phyloP scores from a whole-genome alignment of 495 filamentous ascomycete genomes.

The Xylaria scruposa region DNA sequence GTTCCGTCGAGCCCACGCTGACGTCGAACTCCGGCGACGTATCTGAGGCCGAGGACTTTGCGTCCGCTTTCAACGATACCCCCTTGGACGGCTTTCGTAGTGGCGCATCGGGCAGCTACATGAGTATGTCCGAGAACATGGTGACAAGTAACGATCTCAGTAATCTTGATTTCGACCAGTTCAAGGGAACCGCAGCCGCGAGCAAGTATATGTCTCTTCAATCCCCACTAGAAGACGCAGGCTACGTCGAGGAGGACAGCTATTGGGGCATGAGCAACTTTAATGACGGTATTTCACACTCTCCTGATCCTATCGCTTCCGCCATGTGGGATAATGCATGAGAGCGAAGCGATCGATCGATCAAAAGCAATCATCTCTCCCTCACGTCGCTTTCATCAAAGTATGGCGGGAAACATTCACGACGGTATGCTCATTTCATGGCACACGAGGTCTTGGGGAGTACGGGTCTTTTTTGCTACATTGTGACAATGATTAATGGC shows the following conservation, averaged over 20 bases:
- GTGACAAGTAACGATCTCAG: slow-evolving; percentile 61
- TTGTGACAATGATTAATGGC: slow-evolving; percentile 16
- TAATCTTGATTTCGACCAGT: slow-evolving; percentile 68
- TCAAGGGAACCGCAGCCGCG: slow-evolving; percentile 54
- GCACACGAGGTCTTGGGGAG: slow-evolving; percentile 9
- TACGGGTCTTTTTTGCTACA: slow-evolving; percentile 21
- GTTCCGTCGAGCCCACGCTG: slow-evolving; percentile 59
- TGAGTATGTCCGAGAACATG: slow-evolving; percentile 57
- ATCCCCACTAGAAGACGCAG: slow-evolving; percentile 44
- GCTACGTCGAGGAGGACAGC: slow-evolving; percentile 37
- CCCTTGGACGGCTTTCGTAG: slow-evolving; percentile 59
- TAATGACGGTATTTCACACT: slow-evolving; percentile 43
- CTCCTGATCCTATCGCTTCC: slow-evolving; percentile 39
- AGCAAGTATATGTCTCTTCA: slow-evolving; percentile 50
- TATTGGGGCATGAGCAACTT: slow-evolving; percentile 43
- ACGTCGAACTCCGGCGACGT: slow-evolving; percentile 79
- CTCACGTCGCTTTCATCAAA: slow-evolving; percentile 9
- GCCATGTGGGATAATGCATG: slow-evolving; percentile 36
- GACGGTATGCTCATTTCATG: slow-evolving; percentile 1
- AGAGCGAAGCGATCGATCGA: not conserved
- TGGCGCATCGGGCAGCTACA: slow-evolving; percentile 55
- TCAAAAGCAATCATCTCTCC: not conserved
- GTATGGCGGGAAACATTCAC: not conserved
- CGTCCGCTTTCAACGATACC: slow-evolving; percentile 62
- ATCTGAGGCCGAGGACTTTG: slow-evolving; percentile 74